phyloP scores from a whole-genome alignment of 306 rosid species.

The Ziziphus jujuba region DNA sequence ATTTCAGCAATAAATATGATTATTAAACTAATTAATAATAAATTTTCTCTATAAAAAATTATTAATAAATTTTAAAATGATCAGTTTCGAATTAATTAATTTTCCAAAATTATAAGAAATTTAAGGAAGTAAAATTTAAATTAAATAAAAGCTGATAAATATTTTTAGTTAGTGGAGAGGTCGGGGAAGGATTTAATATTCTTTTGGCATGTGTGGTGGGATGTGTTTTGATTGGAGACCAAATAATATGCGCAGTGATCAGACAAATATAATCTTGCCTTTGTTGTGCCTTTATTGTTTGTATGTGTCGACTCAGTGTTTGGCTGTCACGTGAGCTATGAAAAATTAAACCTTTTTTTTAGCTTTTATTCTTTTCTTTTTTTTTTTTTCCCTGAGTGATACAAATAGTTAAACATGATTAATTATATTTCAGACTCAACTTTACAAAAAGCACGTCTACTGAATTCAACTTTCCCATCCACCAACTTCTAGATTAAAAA shows the following conservation, averaged over 20 bases:
- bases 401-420: background rate
- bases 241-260: background rate
- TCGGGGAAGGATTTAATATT: no score
- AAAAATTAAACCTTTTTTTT: background rate
- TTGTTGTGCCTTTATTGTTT: background rate
- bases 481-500: constrained; percentile 5
- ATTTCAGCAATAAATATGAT: no score
- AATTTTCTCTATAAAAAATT: no score
- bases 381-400: background rate
- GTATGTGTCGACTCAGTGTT: background rate
- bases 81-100: no score
- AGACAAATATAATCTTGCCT: background rate
- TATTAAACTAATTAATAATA: no score
- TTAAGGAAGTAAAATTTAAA: no score
- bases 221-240: background rate
- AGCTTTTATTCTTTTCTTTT: background rate
- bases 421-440: background rate
- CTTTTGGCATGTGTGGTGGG: background rate
- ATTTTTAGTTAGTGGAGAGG: no score
- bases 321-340: constrained; percentile 18
- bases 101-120: no score
- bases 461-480: constrained; percentile 8
- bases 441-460: constrained; percentile 22
- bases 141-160: no score
- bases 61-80: no score